phyloP scores from a whole-genome alignment of 164 flowering plant species.

The Magnolia kwangsiensis region DNA sequence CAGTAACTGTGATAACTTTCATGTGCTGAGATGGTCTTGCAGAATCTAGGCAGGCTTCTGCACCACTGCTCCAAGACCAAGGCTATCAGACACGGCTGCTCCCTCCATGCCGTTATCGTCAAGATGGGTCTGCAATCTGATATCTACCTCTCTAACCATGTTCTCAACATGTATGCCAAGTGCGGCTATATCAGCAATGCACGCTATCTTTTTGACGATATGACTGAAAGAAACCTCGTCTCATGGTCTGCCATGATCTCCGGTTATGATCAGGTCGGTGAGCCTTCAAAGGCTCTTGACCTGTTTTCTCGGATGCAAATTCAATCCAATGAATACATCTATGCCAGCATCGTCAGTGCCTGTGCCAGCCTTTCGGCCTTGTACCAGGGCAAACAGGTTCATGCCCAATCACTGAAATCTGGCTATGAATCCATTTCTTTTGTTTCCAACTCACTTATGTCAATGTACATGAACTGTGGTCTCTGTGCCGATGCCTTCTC shows the following conservation, averaged over 20 bases:
- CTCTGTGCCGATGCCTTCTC: slow-evolving; percentile 39
- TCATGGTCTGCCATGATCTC: slow-evolving; percentile 80
- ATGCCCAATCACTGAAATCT: slow-evolving; percentile 42
- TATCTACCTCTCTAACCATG: slow-evolving; percentile 46
- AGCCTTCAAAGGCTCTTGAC: slow-evolving; percentile 36
- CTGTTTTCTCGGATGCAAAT: slow-evolving; percentile 36
- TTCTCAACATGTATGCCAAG: slow-evolving; percentile 68
- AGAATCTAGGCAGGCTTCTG: slow-evolving; percentile 35
- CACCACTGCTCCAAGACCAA: slow-evolving; percentile 47
- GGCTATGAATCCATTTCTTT: slow-evolving; percentile 40
- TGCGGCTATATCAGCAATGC: slow-evolving; percentile 41
- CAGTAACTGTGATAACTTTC: not conserved
- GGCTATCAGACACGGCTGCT: slow-evolving; percentile 32
- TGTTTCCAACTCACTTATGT: slow-evolving; percentile 66
- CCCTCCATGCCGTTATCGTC: slow-evolving; percentile 50
- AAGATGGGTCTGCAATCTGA: slow-evolving; percentile 40
- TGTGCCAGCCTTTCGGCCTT: slow-evolving; percentile 37
- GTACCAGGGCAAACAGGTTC: slow-evolving; percentile 49
- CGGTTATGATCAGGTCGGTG: slow-evolving; percentile 54
- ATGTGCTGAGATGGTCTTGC: slow-evolving; percentile 29
- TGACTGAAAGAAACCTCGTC: slow-evolving; percentile 58
- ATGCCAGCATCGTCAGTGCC: slow-evolving; percentile 53
- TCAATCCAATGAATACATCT: slow-evolving; percentile 56
- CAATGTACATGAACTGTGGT: slow-evolving; percentile 61
- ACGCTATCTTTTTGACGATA: slow-evolving; percentile 50